Base-by-base conservation (phyloP, 208 protist species). In the Trypanosoma avium region DNA sequence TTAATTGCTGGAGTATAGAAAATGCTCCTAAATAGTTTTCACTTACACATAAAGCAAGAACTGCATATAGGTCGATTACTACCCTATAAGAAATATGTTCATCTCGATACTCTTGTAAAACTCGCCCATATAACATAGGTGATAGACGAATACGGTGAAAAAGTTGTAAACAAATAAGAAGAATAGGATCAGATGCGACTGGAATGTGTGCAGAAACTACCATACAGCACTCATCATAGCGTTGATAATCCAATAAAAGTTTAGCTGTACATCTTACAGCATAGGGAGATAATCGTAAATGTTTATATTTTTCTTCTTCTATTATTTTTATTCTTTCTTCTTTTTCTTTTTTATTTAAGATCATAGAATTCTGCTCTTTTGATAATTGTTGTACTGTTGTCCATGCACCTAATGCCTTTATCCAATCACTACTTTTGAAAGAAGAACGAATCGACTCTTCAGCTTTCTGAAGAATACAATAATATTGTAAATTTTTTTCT, bases 11-110 rank as follows among this genome's bases (percentile, higher is more conserved):
- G 17, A 73, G 53, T 43, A 61, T 32, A 9, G 57, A 52, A 46
- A 73, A 73, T 0, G 67, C 67, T 26, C 67, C 67, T n/a, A 10
- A 10, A 38, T 36, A 33, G 19, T 73, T 73, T 45, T 53, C 52
- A 26, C 59, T 61, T 12, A 73, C 52, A 22, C 29, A 30, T 21
- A 73, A 26, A 0, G 67, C 67, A 27, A 73, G 58, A 57, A 60
- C 46, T 8, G 67, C 67, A 29, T 67, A 67, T 4, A 24, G 32
- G 50, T 73, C 50, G n/a, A 73, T 7, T 30, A 65, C 36, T 19
- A 55, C 30, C 10, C 60, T 43, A 17, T 73, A 30, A 4, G 26
- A 10, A 7, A 36, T 21, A 22, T 59, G 17, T 1, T 10, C 10
- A 13, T 60, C 60, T 33, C 45, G 48, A 26, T 48, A 61, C 24